These are phyloP conservation scores for Leccinum disarticulatum DNA, from an alignment of 768 basidiomycete genomes.

Conservation along the genomic window DNA sequence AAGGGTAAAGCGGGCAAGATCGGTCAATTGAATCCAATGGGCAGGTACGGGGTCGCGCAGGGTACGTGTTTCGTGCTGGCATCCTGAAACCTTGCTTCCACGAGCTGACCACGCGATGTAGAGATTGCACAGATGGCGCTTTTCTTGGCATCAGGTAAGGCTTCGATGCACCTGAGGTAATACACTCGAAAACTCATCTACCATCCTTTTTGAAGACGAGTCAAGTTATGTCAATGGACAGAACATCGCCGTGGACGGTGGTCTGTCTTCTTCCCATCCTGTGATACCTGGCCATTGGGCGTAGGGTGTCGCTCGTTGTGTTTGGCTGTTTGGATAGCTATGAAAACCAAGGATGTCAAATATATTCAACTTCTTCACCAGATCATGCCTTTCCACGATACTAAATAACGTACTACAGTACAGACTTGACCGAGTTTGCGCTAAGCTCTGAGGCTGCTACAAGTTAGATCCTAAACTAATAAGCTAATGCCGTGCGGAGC, in stretches of 20 bases:
- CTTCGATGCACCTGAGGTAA: background rate
- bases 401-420: background rate
- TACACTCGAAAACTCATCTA: slow-evolving; percentile 8
- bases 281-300: slow-evolving; percentile 73
- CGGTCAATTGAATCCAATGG: slow-evolving; percentile 77
- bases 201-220: slow-evolving; percentile 53
- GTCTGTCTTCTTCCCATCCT: slow-evolving; percentile 75
- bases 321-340: background rate
- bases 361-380: background rate
- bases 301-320: slow-evolving; percentile 31
- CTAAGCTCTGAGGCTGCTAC: background rate
- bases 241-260: slow-evolving; percentile 84
- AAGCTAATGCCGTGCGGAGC: background rate
- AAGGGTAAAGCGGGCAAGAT: slow-evolving; percentile 75
- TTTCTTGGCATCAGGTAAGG: slow-evolving; percentile 84
- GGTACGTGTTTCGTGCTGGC: slow-evolving; percentile 42
- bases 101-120: slow-evolving; percentile 30
- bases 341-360: background rate
- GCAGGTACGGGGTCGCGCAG: slow-evolving; percentile 79
- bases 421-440: no score
- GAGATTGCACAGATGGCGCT: slow-evolving; percentile 86
- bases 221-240: slow-evolving; percentile 93
- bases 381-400: background rate
- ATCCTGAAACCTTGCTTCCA: slow-evolving; percentile 14
- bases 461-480: no score